Percentiles rank a stretch among this genome's conserved stretches.
phyloP scores from a whole-genome alignment of 2,329 filamentous ascomycete genomes.

The Thelonectria rubi region DNA sequence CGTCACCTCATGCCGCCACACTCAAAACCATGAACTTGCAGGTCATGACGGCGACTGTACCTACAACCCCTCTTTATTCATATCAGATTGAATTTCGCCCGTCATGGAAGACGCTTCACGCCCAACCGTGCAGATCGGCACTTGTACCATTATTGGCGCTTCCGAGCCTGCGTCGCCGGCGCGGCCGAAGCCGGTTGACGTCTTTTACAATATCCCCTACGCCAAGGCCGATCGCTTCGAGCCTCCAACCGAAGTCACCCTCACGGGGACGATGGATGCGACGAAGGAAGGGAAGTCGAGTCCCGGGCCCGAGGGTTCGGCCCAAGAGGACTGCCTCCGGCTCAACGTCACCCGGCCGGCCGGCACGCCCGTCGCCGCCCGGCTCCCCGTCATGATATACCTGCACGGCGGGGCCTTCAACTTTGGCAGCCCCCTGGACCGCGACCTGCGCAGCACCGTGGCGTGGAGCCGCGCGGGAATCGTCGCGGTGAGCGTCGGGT shows the following conservation, averaged over 20 bases:
- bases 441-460: constrained; percentile 70
- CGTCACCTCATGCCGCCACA: not conserved
- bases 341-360: constrained; percentile 59
- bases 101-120: not conserved
- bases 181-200: constrained; percentile 55
- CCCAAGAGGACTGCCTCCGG: constrained; percentile 61
- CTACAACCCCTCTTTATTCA: too few relatives aligned
- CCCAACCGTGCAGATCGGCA: constrained; percentile 33
- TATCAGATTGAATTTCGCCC: not conserved
- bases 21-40: not conserved
- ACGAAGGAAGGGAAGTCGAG: constrained; percentile 46
- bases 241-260: constrained; percentile 41
- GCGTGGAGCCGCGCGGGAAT: constrained; percentile 61
- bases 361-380: constrained; percentile 28
- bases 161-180: constrained; percentile 33
- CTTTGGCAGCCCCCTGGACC: constrained; percentile 60
- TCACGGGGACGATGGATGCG: constrained; percentile 44
- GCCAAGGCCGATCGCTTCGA: constrained; percentile 59
- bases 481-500: constrained; percentile 68
- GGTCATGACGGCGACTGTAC: not conserved
- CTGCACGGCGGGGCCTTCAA: constrained; percentile 72
- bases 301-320: not conserved
- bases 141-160: constrained; percentile 38
- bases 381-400: constrained; percentile 63
- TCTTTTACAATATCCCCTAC: constrained; percentile 61